Percentiles rank a stretch among this genome's conserved stretches.
Conservation (phyloP, 1,284 basidiomycete genomes). For the Termitomyces sp. region DNA sequence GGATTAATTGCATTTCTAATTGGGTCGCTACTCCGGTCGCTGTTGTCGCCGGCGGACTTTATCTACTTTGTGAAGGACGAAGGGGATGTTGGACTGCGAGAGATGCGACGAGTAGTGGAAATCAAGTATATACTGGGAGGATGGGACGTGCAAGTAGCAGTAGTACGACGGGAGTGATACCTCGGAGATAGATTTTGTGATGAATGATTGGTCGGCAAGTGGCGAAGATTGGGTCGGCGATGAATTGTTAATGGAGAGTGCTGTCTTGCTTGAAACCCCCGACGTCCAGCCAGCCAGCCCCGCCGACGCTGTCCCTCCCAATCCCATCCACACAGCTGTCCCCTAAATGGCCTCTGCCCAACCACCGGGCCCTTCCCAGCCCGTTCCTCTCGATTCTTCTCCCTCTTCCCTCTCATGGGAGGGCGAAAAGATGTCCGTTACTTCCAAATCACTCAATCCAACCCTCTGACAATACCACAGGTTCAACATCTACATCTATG, state of each 20-base stretch:
- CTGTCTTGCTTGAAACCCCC: conserved; percentile 22
- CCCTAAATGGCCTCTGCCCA: conserved; percentile 24
- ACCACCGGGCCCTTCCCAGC: conserved; percentile 20
- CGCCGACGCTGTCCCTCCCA: conserved; percentile 13
- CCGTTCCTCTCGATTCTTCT: conserved; percentile 18
- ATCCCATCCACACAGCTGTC: not conserved
- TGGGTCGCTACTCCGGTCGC: conserved; percentile 82
- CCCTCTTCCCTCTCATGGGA: conserved; percentile 39
- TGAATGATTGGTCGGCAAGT: conserved; percentile 19
- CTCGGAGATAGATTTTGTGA: conserved; percentile 12
- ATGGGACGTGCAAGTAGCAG: conserved; percentile 78
- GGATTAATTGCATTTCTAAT: conserved; percentile 87
- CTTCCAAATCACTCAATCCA: conserved; percentile 20
- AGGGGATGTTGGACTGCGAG: conserved; percentile 65
- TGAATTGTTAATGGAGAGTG: conserved; percentile 22
- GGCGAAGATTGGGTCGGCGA: conserved; percentile 25
- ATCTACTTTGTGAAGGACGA: conserved; percentile 68
- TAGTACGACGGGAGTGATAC: conserved; percentile 64
- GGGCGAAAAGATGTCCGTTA: conserved; percentile 44
- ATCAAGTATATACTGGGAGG: conserved; percentile 73
- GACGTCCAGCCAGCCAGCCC: conserved; percentile 17
- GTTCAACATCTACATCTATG: conserved; percentile 83
- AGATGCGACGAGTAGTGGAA: conserved; percentile 76
- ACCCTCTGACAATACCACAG: conserved; percentile 33
- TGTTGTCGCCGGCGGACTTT: conserved; percentile 90